Conservation (phyloP, 192 early-diverging fungal genomes). For the Mortierella hygrophila region DNA sequence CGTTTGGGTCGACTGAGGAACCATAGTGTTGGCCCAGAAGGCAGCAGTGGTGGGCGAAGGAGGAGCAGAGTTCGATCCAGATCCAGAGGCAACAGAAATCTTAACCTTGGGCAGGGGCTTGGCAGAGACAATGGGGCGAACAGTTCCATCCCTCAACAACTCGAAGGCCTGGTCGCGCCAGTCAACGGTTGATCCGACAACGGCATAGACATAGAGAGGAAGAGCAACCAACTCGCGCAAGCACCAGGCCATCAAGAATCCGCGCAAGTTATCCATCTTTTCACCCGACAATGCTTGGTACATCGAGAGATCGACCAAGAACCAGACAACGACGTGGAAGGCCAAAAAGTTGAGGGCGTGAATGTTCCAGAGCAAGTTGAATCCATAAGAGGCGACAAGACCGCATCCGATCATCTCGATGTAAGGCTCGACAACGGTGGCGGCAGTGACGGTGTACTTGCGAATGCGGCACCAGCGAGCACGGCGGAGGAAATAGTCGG, state of each 20-base stretch:
- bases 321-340: conserved; percentile 71
- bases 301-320: conserved; percentile 71
- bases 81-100: conserved; percentile 3
- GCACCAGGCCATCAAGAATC: conserved; percentile 82
- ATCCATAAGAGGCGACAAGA: conserved; percentile 77
- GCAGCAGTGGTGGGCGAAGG: conserved; percentile 38
- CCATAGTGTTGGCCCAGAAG: conserved; percentile 52
- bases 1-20: conserved; percentile 46
- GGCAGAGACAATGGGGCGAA: conserved; percentile 35
- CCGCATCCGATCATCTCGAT: conserved; percentile 90
- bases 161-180: conserved; percentile 88
- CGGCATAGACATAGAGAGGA: conserved; percentile 86
- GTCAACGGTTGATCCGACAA: conserved; percentile 83
- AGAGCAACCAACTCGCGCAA: conserved; percentile 86
- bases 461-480: conserved; percentile 94
- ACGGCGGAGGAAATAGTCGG: conserved; percentile 88
- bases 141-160: conserved; percentile 75
- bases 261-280: conserved; percentile 54
- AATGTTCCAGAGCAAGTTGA: conserved; percentile 67
- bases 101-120: conserved; percentile 22
- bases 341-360: conserved; percentile 60
- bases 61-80: not conserved
- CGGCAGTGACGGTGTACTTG: conserved; percentile 91
- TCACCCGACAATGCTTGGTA: conserved; percentile 54
- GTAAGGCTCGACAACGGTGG: conserved; percentile 94